phyloP scores from a whole-genome alignment of 306 rosid species.

The Urtica urens region DNA sequence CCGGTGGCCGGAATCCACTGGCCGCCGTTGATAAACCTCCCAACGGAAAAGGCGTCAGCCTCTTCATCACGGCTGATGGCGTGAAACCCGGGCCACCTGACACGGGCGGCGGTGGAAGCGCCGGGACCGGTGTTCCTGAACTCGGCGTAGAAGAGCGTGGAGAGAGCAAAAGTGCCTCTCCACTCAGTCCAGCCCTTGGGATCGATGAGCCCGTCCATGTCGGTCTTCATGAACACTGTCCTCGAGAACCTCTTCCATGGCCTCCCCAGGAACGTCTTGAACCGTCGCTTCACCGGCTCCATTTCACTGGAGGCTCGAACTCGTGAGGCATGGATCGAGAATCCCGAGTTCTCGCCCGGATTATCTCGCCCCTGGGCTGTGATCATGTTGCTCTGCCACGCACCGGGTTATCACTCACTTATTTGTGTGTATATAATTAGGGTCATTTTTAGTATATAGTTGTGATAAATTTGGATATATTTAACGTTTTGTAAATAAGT shows the following conservation, averaged over 20 bases:
- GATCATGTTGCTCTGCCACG: conserved; percentile 41
- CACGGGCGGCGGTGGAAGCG: conserved; percentile 37
- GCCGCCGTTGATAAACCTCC: conserved; percentile 34
- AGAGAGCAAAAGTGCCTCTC: conserved; percentile 35
- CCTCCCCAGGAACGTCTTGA: conserved; percentile 44
- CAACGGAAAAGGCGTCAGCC: conserved; percentile 28
- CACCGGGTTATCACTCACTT: conserved; percentile 28
- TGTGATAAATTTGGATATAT: no score
- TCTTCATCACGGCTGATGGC: conserved; percentile 22
- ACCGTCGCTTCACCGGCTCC: not conserved
- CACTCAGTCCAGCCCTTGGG: conserved; percentile 59
- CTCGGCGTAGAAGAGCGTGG: conserved; percentile 52
- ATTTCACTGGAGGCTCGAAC: conserved; percentile 20
- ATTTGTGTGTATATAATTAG: no score
- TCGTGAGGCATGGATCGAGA: conserved; percentile 26
- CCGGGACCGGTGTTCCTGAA: conserved; percentile 45
- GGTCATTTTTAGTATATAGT: no score
- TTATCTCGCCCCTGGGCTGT: conserved; percentile 47
- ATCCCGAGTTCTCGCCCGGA: conserved; percentile 27
- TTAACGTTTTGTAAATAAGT: no score
- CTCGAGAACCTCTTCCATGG: conserved; percentile 62
- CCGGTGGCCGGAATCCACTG: conserved; percentile 50
- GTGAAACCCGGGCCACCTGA: conserved; percentile 68
- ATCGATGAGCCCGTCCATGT: conserved; percentile 41
- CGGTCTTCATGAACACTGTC: conserved; percentile 38